Base-by-base conservation (phyloP, 768 basidiomycete species). In the Suillus tomentosus region DNA sequence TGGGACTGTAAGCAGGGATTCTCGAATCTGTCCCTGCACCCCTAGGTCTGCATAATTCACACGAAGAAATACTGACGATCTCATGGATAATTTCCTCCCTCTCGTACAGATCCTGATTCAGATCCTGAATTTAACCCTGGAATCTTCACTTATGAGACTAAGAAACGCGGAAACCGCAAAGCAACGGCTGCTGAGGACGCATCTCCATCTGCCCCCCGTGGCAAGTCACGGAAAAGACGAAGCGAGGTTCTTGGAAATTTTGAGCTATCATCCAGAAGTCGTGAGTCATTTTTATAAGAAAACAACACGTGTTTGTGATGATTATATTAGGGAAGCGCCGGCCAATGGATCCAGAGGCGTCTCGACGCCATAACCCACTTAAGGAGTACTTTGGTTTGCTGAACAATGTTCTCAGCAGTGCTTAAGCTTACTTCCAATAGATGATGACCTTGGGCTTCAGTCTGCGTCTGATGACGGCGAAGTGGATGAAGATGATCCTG, bases 381-480 rank as follows among this genome's bases (percentile, higher is more conserved):
- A 70, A 79, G 47, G 73, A 80, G 61, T 87, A 79, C 65, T 87
- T 87, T 61, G 80, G 85, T 83, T 64, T 37, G 79, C 43, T 42
- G 15, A 45, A 34, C 10, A 17, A 17, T 4, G 45, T 5, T 31
- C 7, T 14, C 3, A 5, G 13, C 9, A 45, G 14, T 39, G 22
- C 13, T 22, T 24, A 4, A 19, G 39, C 45, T 34, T 60, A 11
- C 19, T 59, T 17, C 24, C 2, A 68, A 55, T 64, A 80, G 82
- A 73, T 8, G 69, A 77, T 63, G 78, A 81, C 51, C 67, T 87
- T 45, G 81, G 80, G 45, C 69, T 87, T 19, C 82, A 84, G 37
- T 86, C 85, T 34, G 85, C 80, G 24, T 84, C 82, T 9, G 85
- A 86, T 66, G 79, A 73, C 3, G 72, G 76, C 19, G 75, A 74